Base-by-base conservation (phyloP, 2,329 filamentous ascomycete genomes). In the Parasarocladium wereldwijsianum region DNA sequence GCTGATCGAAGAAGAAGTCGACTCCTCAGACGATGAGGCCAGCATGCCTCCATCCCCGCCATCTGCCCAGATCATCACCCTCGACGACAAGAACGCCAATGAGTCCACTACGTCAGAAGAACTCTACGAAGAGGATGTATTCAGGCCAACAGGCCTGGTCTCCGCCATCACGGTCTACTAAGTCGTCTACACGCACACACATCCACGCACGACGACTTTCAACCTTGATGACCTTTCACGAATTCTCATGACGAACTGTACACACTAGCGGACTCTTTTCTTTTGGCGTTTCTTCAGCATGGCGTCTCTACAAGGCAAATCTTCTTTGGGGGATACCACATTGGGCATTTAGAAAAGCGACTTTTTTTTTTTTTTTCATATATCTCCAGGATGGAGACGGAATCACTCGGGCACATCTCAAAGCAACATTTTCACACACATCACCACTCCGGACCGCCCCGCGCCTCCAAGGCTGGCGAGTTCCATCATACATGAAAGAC, bases 21-120 rank as follows among this genome's bases (percentile, higher is more conserved):
- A 84, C 47, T 76, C 76, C 38, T 74, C 70, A 2, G 76, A 72
- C 34, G 78, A 84, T 43, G 79, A 85, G 54, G n/a, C n/a, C n/a
- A 75, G 81, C 41, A 71, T 82, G 70, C 80, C 80, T 6, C 76
- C 76, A 13, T 81, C 76, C 36, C 77, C 77, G 21, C 68, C 70
- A 24, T 58, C 62, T 14, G 50, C 65, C 17, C 50, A 64, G 20
- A 55, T 83, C 31, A 55, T 63, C 23, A 79, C 83, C 19, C 16
- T 26, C 45, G 57, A 65, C 26, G 61, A 69, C 42, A 70, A 76
- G 58, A 58, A 70, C 43, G 41, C 39, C 40, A 56, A 55, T 46
- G 47, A 52, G 43, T 45, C 51, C 34, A 53, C 55, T 44, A 44
- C 56, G 38, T 51, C 40, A 46, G 47, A 50, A 45, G 45, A 52